phyloP scores from a whole-genome alignment of 2,329 filamentous ascomycete species.

The Hymenoscyphus occultus region DNA sequence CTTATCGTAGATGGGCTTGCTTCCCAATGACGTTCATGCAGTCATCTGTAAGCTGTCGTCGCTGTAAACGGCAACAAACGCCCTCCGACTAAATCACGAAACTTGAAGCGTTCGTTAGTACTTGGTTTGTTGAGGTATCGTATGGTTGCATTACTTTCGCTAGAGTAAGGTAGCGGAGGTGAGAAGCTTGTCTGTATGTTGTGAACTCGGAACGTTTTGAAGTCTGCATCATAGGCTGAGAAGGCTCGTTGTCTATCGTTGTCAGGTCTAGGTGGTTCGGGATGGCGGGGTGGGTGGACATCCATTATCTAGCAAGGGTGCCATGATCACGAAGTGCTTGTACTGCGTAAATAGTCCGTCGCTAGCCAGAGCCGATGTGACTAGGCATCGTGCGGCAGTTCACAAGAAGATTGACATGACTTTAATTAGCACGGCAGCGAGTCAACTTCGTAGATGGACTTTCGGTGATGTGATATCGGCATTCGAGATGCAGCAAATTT shows the following conservation, averaged over 20 bases:
- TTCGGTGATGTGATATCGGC: conserved; percentile 3
- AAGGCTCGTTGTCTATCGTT: background rate
- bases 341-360: background rate
- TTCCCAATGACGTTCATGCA: background rate
- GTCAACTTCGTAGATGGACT: conserved; percentile 2
- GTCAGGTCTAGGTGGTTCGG: background rate
- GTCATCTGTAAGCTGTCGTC: background rate
- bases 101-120: background rate
- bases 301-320: background rate
- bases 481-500: conserved; percentile 4
- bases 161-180: background rate
- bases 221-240: conserved; percentile 13
- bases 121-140: background rate
- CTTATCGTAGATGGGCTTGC: conserved; percentile 4
- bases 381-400: conserved; percentile 4
- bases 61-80: conserved; percentile 6
- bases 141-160: background rate
- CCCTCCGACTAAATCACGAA: background rate
- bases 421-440: background rate
- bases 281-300: background rate
- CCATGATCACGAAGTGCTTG: background rate
- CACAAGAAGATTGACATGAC: background rate
- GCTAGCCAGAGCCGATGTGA: background rate
- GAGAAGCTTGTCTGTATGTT: conserved; percentile 7
- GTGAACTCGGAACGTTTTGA: conserved; percentile 21